phyloP scores from a whole-genome alignment of 768 basidiomycete genomes.

The Gelatoporia subvermispora region DNA sequence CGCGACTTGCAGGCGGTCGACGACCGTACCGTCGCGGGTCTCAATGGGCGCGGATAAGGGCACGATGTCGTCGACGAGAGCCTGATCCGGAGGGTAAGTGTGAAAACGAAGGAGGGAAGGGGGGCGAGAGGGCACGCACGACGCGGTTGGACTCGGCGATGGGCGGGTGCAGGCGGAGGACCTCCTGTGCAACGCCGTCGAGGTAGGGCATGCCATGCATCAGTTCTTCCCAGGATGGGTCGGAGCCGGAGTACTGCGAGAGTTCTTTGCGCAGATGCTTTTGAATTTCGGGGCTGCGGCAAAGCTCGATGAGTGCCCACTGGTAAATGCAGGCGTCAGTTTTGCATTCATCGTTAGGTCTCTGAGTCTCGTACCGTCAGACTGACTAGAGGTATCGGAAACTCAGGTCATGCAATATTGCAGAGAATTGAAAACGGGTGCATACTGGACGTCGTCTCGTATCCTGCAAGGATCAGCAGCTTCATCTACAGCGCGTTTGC shows the following conservation, averaged over 20 bases:
- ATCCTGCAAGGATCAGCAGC: slow-evolving; percentile 37
- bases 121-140: slow-evolving; percentile 24
- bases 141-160: slow-evolving; percentile 31
- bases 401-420: not conserved
- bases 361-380: slow-evolving; percentile 8
- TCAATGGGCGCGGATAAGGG: slow-evolving; percentile 30
- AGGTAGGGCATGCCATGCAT: slow-evolving; percentile 47
- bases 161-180: slow-evolving; percentile 41
- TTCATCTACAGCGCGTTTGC: slow-evolving; percentile 27
- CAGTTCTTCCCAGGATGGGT: slow-evolving; percentile 54
- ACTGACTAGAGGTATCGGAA: slow-evolving; percentile 7
- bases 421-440: slow-evolving; percentile 23
- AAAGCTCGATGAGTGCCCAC: slow-evolving; percentile 59
- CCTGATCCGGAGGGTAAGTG: slow-evolving; percentile 27
- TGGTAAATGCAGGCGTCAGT: slow-evolving; percentile 4
- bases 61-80: slow-evolving; percentile 33
- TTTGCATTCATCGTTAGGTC: too few species aligned
- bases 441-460: slow-evolving; percentile 43
- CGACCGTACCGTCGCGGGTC: slow-evolving; percentile 21
- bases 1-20: slow-evolving; percentile 30
- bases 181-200: slow-evolving; percentile 46
- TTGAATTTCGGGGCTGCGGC: slow-evolving; percentile 40
- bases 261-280: slow-evolving; percentile 47
- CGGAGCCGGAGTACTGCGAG: slow-evolving; percentile 29
- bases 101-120: not conserved